Evolutionary conservation across 495 filamentous ascomycete genomes (phyloP).

Genomic region (Trichoderma orchidacearum): DNA sequence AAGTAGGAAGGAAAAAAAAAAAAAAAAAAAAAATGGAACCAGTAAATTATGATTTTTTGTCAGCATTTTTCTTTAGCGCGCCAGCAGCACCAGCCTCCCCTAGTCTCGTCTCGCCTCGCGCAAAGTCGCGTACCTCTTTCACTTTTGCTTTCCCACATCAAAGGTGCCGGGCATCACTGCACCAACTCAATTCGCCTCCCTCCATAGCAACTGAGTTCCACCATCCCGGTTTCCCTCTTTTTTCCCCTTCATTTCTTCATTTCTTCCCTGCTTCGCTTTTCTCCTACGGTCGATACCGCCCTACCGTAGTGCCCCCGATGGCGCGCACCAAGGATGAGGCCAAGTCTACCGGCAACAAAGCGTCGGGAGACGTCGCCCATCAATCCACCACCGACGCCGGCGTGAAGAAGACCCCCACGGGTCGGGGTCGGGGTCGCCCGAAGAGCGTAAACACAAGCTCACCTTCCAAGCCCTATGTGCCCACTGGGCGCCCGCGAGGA

Average conservation of each 20-base stretch:
- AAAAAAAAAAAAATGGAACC: no score
- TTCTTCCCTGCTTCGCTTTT: background rate
- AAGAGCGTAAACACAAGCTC: slow-evolving; percentile 6
- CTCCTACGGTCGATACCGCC: background rate
- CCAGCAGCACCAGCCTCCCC: background rate
- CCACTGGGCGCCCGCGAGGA: slow-evolving; percentile 29
- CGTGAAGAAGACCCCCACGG: slow-evolving; percentile 12
- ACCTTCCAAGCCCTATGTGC: slow-evolving; percentile 16
- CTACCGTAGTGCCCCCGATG: background rate
- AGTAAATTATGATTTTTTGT: no score
- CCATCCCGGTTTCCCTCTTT: background rate
- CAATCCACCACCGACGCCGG: slow-evolving; percentile 10
- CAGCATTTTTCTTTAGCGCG: no score
- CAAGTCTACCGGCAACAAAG: background rate
- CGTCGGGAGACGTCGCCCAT: background rate
- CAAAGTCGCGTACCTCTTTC: background rate
- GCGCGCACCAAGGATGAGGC: background rate
- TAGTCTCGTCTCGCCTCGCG: background rate
- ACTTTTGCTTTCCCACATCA: background rate
- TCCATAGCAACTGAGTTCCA: background rate
- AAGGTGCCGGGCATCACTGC: background rate
- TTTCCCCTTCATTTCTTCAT: background rate
- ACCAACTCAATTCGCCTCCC: background rate
- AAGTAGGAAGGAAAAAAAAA: no score
- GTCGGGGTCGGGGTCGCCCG: slow-evolving; percentile 32